Conservation (phyloP, 257 asterid species). For the Lycium ferocissimum region DNA sequence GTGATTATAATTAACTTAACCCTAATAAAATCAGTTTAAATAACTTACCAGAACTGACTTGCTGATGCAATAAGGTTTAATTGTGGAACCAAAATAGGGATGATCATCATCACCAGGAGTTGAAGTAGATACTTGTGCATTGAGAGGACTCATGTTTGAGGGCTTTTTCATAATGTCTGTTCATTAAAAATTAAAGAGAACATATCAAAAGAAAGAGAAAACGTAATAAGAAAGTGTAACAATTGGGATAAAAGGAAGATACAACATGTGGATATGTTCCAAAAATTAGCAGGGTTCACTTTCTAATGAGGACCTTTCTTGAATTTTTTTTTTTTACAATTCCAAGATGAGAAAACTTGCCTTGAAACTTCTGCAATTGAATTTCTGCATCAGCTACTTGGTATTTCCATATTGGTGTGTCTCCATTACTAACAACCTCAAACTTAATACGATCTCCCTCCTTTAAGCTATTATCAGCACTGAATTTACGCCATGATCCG, state of each 20-base stretch:
- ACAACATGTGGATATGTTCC: background rate
- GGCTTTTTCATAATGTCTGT: background rate
- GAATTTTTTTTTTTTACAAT: background rate
- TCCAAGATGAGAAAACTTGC: background rate
- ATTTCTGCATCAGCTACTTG: background rate
- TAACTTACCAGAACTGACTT: background rate
- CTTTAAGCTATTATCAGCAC: constrained; percentile 1
- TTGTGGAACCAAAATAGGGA: background rate
- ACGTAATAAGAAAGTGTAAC: background rate
- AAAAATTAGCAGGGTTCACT: background rate
- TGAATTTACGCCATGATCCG: background rate
- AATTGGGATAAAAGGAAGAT: background rate
- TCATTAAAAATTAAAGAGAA: too few relatives aligned
- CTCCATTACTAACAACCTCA: background rate
- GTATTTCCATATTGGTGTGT: background rate
- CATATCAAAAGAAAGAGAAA: background rate
- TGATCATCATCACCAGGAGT: background rate
- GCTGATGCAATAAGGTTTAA: background rate
- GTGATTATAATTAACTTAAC: background rate
- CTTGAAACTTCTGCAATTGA: constrained; percentile 1
- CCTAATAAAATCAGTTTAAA: background rate
- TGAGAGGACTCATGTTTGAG: background rate
- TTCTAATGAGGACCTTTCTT: background rate
- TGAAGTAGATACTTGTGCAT: background rate
- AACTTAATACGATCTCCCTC: background rate